A percentile compares a stretch with the other conserved stretches of the same genome.
Evolutionary conservation across 2,329 filamentous ascomycete genomes (phyloP).

Genomic region (Juglanconis sp.): DNA sequence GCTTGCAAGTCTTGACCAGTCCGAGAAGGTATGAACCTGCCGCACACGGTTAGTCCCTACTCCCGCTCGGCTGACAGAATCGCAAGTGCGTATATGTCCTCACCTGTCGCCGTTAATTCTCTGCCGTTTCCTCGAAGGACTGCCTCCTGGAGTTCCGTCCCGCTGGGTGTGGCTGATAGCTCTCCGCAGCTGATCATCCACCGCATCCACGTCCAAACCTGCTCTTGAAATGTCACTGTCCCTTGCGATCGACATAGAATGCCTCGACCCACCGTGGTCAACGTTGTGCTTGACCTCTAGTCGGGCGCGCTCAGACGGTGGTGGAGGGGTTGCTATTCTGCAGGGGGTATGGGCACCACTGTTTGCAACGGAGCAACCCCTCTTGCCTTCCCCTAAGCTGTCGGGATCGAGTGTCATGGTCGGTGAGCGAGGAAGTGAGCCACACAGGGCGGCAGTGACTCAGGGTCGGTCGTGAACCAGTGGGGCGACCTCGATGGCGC

Average conservation of each 20-base stretch:
- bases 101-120: conserved; percentile 62
- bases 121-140: conserved; percentile 57
- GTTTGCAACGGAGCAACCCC: conserved; percentile 13
- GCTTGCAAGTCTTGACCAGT: conserved; percentile 91
- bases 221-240: conserved; percentile 34
- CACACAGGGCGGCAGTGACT: not conserved
- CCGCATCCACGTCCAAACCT: conserved; percentile 46
- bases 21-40: conserved; percentile 90
- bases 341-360: conserved; percentile 20
- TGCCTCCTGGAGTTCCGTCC: conserved; percentile 51
- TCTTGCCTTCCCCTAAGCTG: conserved; percentile 5
- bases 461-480: not conserved
- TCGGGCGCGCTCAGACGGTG: conserved; percentile 39
- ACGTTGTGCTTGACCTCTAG: conserved; percentile 39
- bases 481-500: not conserved
- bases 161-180: conserved; percentile 50
- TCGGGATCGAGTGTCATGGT: conserved; percentile 16
- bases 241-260: conserved; percentile 32
- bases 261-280: conserved; percentile 33
- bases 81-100: conserved; percentile 22
- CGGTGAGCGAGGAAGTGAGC: not conserved
- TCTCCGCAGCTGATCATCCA: conserved; percentile 49
- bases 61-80: not conserved
- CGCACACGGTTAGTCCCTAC: conserved; percentile 6
- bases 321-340: conserved; percentile 24